Evolutionary conservation across 2,329 filamentous ascomycete species (phyloP).

Genomic region (Furcasterigmium furcatum): DNA sequence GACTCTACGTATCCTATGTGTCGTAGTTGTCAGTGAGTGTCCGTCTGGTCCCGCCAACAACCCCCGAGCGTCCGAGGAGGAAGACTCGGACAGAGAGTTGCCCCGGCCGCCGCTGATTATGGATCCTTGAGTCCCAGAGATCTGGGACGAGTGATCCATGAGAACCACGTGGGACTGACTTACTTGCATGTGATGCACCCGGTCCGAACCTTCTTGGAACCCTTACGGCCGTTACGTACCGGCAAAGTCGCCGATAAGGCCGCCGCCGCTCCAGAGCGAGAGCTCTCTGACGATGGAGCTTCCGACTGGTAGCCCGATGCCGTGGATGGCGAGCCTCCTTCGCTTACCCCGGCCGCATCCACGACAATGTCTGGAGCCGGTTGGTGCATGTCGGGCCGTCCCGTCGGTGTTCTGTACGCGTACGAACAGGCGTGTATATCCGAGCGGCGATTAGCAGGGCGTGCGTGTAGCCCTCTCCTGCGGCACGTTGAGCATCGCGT

Average conservation of each 20-base stretch:
- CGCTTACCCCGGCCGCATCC: background rate
- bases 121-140: no score
- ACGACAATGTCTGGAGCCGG: background rate
- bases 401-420: background rate
- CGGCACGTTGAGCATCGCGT: no score
- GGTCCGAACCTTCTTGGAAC: slow-evolving; percentile 42
- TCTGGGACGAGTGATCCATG: no score
- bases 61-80: no score
- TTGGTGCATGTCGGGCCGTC: background rate
- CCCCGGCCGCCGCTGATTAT: no score
- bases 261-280: background rate
- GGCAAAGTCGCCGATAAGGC: background rate
- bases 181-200: slow-evolving; percentile 54
- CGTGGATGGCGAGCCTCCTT: background rate
- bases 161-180: background rate
- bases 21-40: background rate
- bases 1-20: slow-evolving; percentile 46
- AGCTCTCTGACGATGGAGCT: background rate
- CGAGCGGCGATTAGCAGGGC: no score
- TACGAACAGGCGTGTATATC: background rate
- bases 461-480: no score
- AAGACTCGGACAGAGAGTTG: no score
- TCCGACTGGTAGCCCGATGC: background rate
- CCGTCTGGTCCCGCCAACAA: no score
- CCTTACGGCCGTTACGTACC: slow-evolving; percentile 26